Conservation (phyloP, 164 flowering plant species). For the Vitis riparia region DNA sequence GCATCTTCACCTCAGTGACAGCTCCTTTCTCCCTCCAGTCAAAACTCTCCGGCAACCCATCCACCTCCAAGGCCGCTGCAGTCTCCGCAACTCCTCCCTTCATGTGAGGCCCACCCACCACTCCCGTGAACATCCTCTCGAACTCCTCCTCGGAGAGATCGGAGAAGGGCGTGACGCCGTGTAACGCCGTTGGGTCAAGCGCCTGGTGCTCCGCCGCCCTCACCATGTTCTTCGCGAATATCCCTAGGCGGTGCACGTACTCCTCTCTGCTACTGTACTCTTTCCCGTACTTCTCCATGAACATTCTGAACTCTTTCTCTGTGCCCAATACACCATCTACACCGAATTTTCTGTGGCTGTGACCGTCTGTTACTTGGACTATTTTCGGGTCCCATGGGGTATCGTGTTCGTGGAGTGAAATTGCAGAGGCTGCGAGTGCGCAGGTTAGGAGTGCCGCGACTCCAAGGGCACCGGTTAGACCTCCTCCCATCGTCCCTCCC, state of each 20-base stretch:
- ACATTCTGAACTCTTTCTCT: slow-evolving; percentile 45
- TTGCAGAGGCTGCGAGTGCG: slow-evolving; percentile 18
- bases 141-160: slow-evolving; percentile 79
- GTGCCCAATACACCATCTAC: slow-evolving; percentile 26
- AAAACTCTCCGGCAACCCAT: slow-evolving; percentile 63
- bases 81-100: slow-evolving; percentile 1
- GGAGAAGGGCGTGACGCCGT: slow-evolving; percentile 81
- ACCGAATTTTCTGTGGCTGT: slow-evolving; percentile 7
- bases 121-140: slow-evolving; percentile 54
- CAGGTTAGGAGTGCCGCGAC: too few species aligned
- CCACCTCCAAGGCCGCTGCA: slow-evolving; percentile 32
- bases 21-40: slow-evolving; percentile 95
- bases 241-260: slow-evolving; percentile 62
- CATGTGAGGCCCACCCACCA: slow-evolving; percentile 21
- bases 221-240: slow-evolving; percentile 60
- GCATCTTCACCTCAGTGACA: slow-evolving; percentile 77
- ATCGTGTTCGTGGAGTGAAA: slow-evolving; percentile 1
- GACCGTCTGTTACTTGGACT: slow-evolving; percentile 50
- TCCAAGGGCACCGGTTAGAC: too few species aligned
- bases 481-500: too few species aligned
- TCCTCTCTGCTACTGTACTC: slow-evolving; percentile 60
- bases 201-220: slow-evolving; percentile 80
- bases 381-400: slow-evolving; percentile 27
- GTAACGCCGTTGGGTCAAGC: slow-evolving; percentile 76
- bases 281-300: slow-evolving; percentile 61